Conservation (phyloP, 371 early-diverging fungal genomes). For the Coemansia sp. region DNA sequence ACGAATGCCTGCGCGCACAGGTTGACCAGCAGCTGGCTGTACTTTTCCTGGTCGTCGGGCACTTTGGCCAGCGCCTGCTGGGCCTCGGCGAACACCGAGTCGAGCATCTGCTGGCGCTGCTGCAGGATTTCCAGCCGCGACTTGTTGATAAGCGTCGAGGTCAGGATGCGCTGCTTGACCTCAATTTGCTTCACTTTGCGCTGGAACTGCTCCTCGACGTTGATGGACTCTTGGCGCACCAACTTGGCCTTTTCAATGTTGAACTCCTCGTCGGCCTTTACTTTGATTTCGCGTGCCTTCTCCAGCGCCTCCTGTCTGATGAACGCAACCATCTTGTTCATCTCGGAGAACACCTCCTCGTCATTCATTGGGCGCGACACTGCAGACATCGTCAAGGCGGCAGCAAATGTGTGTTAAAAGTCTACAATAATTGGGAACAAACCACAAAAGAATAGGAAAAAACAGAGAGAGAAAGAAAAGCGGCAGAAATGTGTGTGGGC, state of each 20-base stretch:
- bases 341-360: conserved; percentile 85
- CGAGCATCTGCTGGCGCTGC: conserved; percentile 82
- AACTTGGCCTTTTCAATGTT: conserved; percentile 85
- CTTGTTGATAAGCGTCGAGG: conserved; percentile 95
- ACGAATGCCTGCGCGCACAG: conserved; percentile 64
- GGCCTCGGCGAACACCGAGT: conserved; percentile 63
- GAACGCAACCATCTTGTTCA: conserved; percentile 93
- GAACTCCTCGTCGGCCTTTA: conserved; percentile 98
- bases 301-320: conserved; percentile 98
- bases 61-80: conserved; percentile 25
- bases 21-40: conserved; percentile 28
- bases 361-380: conserved; percentile 79
- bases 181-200: conserved; percentile 54
- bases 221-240: conserved; percentile 45
- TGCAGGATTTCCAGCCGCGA: conserved; percentile 85
- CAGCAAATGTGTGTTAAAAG: neutral
- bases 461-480: neutral
- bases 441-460: conserved; percentile 1
- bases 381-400: conserved; percentile 26
- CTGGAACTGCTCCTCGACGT: conserved; percentile 50
- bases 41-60: conserved; percentile 31
- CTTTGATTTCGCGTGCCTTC: conserved; percentile 97
- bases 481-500: neutral
- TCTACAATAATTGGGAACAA: neutral
- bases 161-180: conserved; percentile 67